These are phyloP conservation scores for Crithidia fasciculata DNA, from an alignment of 208 protist species.

Conservation along the genomic window DNA sequence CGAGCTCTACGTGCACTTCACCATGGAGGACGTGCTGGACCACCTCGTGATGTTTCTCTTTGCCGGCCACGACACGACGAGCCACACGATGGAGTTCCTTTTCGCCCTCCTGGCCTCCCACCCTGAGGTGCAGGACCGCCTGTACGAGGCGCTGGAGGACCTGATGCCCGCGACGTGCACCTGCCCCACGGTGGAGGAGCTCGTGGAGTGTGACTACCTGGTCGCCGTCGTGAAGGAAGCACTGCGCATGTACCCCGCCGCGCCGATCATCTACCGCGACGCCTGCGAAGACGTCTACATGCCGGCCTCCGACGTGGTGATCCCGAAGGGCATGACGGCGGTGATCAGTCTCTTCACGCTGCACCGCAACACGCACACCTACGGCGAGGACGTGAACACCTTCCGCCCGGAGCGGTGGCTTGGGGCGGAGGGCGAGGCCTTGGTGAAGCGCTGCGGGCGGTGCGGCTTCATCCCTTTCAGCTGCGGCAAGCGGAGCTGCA, in stretches of 20 bases:
- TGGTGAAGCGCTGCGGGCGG: slow-evolving; percentile 44
- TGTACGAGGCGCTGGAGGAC: slow-evolving; percentile 47
- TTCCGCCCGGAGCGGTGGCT: slow-evolving; percentile 67
- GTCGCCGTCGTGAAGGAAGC: slow-evolving; percentile 48
- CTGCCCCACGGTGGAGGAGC: slow-evolving; percentile 53
- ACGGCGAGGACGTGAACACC: slow-evolving; percentile 40
- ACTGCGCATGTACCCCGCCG: slow-evolving; percentile 60
- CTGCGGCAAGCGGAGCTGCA: slow-evolving; percentile 53
- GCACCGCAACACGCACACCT: slow-evolving; percentile 49
- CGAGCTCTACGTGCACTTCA: slow-evolving; percentile 44
- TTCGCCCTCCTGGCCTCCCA: slow-evolving; percentile 48
- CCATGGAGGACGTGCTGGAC: slow-evolving; percentile 47
- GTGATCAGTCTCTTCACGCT: slow-evolving; percentile 63
- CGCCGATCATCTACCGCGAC: slow-evolving; percentile 66
- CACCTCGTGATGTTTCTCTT: slow-evolving; percentile 68
- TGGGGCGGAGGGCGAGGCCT: slow-evolving; percentile 37
- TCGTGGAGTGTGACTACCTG: slow-evolving; percentile 59
- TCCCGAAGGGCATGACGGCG: slow-evolving; percentile 48
- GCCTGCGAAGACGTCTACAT: slow-evolving; percentile 45
- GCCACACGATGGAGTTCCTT: slow-evolving; percentile 58
- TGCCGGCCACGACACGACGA: slow-evolving; percentile 63
- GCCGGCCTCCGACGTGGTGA: slow-evolving; percentile 46
- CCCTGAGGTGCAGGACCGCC: slow-evolving; percentile 40
- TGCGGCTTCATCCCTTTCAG: slow-evolving; percentile 72
- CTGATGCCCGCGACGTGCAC: slow-evolving; percentile 44